Evolutionary conservation across 139 green algal genomes (phyloP).

Genomic region (Helicosporidium sp.): DNA sequence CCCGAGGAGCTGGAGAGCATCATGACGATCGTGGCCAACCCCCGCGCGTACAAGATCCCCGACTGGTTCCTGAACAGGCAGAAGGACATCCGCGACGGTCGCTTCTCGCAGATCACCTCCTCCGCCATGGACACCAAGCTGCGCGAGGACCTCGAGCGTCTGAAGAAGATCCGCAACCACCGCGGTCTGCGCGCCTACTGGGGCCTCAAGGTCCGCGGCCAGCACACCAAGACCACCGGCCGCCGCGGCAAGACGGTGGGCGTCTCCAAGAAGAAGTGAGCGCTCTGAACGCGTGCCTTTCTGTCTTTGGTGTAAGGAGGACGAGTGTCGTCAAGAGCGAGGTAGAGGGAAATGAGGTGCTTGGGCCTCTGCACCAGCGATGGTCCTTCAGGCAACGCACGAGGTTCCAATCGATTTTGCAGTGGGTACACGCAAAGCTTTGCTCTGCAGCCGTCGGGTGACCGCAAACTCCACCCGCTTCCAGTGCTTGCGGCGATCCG

Average conservation of each 20-base stretch:
- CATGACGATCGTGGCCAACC: constrained; percentile 95
- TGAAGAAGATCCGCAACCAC: constrained; percentile 99
- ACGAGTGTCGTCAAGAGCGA: too few species aligned
- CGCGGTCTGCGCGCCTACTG: constrained; percentile 95
- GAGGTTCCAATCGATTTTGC: too few species aligned
- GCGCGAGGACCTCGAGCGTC: constrained; percentile 91
- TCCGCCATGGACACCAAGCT: constrained; percentile 73
- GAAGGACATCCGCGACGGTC: constrained; percentile 86
- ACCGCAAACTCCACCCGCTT: too few species aligned
- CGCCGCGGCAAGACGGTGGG: constrained; percentile 73
- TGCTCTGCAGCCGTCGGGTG: too few species aligned
- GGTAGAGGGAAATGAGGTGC: too few species aligned
- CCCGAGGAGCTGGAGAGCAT: constrained; percentile 89
- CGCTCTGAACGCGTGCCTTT: not conserved
- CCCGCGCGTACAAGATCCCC: constrained; percentile 94
- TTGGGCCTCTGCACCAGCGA: too few species aligned
- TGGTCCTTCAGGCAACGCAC: too few species aligned
- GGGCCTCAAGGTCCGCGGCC: constrained; percentile 87
- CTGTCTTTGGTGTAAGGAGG: too few species aligned
- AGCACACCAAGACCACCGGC: constrained; percentile 99
- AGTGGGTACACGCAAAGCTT: too few species aligned
- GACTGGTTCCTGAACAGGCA: constrained; percentile 98
- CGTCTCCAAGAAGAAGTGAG: constrained; percentile 16
- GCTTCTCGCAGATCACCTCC: constrained; percentile 61
- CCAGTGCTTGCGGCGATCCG: too few species aligned